Conservation (phyloP, 805 yeast species). For the Limtongia smithiae region DNA sequence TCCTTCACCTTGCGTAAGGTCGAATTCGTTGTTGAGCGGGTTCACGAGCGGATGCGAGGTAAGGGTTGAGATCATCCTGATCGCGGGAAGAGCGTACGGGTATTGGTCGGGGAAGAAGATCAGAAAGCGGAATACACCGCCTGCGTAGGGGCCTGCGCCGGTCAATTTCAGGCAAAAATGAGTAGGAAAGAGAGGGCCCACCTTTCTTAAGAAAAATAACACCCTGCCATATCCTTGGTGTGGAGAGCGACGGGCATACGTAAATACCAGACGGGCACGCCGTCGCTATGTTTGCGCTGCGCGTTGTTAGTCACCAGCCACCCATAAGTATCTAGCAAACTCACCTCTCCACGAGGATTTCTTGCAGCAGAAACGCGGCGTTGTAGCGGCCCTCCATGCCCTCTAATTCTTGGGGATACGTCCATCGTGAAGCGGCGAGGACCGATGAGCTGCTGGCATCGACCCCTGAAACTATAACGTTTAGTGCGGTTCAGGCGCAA, state of each 20-base stretch:
- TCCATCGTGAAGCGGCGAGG: no score
- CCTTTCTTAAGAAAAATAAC: constrained; percentile 24
- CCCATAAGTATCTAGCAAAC: neutral
- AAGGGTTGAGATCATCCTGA: constrained; percentile 16
- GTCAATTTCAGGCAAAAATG: neutral
- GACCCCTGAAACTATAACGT: no score
- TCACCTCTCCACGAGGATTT: constrained; percentile 11
- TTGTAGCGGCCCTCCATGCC: neutral
- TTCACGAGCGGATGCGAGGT: constrained; percentile 12
- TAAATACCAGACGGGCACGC: constrained; percentile 24
- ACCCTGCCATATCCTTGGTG: constrained; percentile 28
- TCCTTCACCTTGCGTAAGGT: constrained; percentile 8
- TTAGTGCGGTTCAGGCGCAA: no score
- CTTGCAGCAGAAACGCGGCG: constrained; percentile 11
- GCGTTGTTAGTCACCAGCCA: neutral
- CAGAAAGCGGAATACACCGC: constrained; percentile 25
- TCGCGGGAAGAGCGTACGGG: constrained; percentile 16
- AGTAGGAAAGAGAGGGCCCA: neutral
- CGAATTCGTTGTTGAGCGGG: constrained; percentile 10
- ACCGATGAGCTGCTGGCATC: no score
- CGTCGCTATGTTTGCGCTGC: constrained; percentile 20
- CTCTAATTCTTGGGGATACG: no score
- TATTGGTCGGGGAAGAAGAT: constrained; percentile 24
- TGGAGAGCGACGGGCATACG: constrained; percentile 20
- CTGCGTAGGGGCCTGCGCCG: constrained; percentile 22